Evolutionary conservation across 306 rosid species (phyloP), one percentile per base, ranked within the genome.

Genomic region (Chamaecrista fasciculata): DNA sequence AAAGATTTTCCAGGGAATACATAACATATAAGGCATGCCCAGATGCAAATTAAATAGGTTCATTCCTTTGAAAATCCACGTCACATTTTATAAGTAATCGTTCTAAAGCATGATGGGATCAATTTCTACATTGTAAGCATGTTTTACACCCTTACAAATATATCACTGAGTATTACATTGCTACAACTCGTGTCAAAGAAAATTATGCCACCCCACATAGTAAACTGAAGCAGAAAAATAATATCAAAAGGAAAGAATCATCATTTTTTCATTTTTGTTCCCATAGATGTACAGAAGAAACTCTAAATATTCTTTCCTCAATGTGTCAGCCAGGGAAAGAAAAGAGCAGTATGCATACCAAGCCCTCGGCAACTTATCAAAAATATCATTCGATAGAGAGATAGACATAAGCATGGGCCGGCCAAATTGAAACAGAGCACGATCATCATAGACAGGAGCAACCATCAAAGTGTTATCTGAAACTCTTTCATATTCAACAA

Each of bases 391-490:
- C 0, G 89, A 76, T 21, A 91, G 80, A 67, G 97, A 76, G 55
- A 83, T 83, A 3, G 92, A 83, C 83, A 79, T 37, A 24, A 94
- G 84, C 92, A 94, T 46, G 24, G 99, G 99, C 15, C 95, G 90
- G 64, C 96, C 92, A 4, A 91, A 72, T 82, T 81, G 96, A 58
- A 88, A 66, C 51, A 87, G 67, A 62, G 73, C 76, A 25, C 23
- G 70, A 67, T 82, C 84, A 52, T 77, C 83, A 2, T 84, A 83
- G 62, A 47, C 69, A 1, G 83, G 78, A 50, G 84, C 11, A 40
- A 47, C 26, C 1, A 39, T 28, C 3, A 44, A 76, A 1, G 72
- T 29, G 6, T 75, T 59, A 69, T 74, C 83, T 0, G 83, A 21
- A 62, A 79, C 79, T 76, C 72, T 81, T 55, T 42, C 12, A 79